These are phyloP conservation scores for Saccharomycopsis phalli DNA, from an alignment of 1,139 yeast species.

Conservation along the genomic window DNA sequence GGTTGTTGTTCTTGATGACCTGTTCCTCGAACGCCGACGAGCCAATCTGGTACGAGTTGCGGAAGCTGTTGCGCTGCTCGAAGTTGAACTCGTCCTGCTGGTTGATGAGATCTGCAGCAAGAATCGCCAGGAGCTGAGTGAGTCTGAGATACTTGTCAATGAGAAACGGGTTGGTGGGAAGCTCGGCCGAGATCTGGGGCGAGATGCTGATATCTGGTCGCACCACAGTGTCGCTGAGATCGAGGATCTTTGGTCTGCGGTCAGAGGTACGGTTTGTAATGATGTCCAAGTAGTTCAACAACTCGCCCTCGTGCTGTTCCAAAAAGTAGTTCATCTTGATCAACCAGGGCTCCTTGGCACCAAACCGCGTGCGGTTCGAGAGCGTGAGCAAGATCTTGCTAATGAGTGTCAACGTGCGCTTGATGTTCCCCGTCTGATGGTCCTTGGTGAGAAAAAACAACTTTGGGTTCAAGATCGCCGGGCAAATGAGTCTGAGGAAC, in stretches of 20 bases:
- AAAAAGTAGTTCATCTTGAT: conserved; percentile 62
- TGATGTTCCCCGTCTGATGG: conserved; percentile 63
- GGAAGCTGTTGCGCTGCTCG: conserved; percentile 18
- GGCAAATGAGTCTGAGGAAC: conserved; percentile 81
- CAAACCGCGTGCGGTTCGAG: conserved; percentile 69
- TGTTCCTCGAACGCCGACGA: conserved; percentile 47
- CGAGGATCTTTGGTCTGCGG: conserved; percentile 49
- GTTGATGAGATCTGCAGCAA: conserved; percentile 25
- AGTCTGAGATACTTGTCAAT: conserved; percentile 58
- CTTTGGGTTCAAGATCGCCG: conserved; percentile 85
- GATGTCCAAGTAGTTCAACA: conserved; percentile 59
- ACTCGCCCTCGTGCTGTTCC: conserved; percentile 45
- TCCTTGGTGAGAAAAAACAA: conserved; percentile 62
- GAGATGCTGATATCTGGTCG: conserved; percentile 31
- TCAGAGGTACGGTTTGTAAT: conserved; percentile 66
- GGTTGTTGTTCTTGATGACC: conserved; percentile 33
- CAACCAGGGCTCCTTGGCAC: conserved; percentile 77
- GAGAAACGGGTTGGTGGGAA: conserved; percentile 60
- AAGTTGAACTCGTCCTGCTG: conserved; percentile 22
- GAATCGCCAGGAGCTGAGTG: conserved; percentile 46
- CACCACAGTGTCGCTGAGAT: conserved; percentile 48
- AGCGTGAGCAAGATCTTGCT: conserved; percentile 78
- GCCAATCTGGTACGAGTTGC: conserved; percentile 40
- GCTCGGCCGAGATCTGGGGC: conserved; percentile 40
- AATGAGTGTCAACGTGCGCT: conserved; percentile 68